A percentile compares a stretch with the other conserved stretches of the same genome.
These are phyloP conservation scores for Clarireedia homoeocarpa DNA, from an alignment of 2,329 filamentous ascomycete genomes.

Conservation along the genomic window DNA sequence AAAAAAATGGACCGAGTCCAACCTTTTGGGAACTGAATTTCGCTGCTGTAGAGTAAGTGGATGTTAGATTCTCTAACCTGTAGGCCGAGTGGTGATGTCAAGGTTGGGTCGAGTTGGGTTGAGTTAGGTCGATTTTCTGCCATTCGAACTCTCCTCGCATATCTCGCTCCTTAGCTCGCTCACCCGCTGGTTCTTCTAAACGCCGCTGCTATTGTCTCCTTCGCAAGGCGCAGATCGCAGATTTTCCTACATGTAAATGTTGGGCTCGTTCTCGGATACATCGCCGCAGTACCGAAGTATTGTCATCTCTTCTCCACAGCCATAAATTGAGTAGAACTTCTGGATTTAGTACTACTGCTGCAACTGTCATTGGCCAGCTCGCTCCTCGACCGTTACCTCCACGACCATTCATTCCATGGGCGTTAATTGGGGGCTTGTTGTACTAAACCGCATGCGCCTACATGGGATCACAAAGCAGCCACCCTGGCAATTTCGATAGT, in stretches of 20 bases:
- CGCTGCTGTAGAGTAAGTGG: too few relatives aligned
- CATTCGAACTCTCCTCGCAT: too few relatives aligned
- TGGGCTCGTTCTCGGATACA: background rate
- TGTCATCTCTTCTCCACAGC: background rate
- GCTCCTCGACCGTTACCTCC: background rate
- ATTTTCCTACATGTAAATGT: background rate
- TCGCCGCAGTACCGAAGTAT: background rate
- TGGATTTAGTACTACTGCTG: too few relatives aligned
- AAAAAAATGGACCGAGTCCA: background rate
- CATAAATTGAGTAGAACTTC: too few relatives aligned
- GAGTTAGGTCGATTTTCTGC: too few relatives aligned
- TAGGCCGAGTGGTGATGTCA: too few relatives aligned
- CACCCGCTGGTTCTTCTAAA: too few relatives aligned
- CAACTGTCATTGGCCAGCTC: background rate
- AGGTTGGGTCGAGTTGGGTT: too few relatives aligned
- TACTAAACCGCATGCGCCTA: conserved; percentile 1
- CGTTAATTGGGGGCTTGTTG: background rate
- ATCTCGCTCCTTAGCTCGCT: too few relatives aligned
- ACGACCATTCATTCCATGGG: background rate
- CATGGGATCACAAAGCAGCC: background rate
- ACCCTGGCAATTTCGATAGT: background rate
- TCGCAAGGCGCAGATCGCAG: background rate
- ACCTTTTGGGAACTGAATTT: too few relatives aligned
- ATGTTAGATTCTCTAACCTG: too few relatives aligned
- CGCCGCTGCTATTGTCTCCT: too few relatives aligned